Evolutionary conservation across 176 grass and related monocot genomes (phyloP).

Genomic region (Zea luxurians): DNA sequence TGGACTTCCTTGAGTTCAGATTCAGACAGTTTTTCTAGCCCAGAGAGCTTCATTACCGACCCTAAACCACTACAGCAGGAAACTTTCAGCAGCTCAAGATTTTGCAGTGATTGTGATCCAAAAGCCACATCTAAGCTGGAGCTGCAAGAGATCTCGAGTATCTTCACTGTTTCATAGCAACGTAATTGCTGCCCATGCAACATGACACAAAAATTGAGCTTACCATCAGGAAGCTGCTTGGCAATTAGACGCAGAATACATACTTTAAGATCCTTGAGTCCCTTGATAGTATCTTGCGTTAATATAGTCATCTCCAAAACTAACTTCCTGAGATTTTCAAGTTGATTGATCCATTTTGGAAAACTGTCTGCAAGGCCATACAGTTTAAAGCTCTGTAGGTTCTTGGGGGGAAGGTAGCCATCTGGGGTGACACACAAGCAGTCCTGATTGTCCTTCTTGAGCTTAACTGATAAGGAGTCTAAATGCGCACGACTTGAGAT

Average conservation of each 20-base stretch:
- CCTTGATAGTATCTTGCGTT: neutral
- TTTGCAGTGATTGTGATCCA: neutral
- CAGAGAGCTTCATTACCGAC: neutral
- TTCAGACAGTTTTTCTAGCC: neutral
- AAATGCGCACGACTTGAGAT: neutral
- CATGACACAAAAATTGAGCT: slow-evolving; percentile 3
- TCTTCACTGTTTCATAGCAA: neutral
- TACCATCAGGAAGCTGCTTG: neutral
- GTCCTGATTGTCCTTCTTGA: neutral
- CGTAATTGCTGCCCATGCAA: neutral
- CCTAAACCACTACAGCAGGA: neutral
- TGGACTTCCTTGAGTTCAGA: neutral
- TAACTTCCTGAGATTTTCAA: slow-evolving; percentile 4
- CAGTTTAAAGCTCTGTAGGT: neutral
- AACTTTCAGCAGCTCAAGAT: slow-evolving; percentile 1
- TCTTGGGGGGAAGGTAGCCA: neutral
- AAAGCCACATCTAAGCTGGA: neutral
- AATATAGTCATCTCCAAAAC: neutral
- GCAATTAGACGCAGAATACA: neutral
- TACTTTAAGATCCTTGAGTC: neutral
- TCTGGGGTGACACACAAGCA: neutral
- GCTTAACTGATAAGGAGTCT: neutral
- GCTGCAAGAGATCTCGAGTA: neutral
- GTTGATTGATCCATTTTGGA: neutral
- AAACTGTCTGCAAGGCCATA: neutral